phyloP scores from a whole-genome alignment of 2,329 filamentous ascomycete genomes.

The Thermothelomyces thermophilus region DNA sequence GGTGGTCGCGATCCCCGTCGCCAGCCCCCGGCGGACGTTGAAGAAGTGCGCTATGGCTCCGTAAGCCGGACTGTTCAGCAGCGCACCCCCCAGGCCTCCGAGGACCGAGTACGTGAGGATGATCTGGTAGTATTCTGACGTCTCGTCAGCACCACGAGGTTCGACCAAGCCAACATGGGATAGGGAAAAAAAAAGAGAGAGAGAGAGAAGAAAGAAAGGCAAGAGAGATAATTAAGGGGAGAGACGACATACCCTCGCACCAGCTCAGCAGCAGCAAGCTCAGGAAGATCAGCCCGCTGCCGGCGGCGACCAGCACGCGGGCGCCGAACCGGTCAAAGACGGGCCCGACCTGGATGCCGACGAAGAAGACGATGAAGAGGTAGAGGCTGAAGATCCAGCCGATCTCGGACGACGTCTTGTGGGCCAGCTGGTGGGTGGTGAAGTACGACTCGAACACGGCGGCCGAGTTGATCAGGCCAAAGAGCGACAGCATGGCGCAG shows the following conservation, averaged over 20 bases:
- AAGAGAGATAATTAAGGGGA: background rate
- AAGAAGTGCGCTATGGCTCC: conserved; percentile 76
- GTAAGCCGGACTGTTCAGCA: conserved; percentile 72
- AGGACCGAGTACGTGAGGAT: conserved; percentile 69
- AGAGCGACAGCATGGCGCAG: conserved; percentile 60
- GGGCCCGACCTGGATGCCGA: conserved; percentile 74
- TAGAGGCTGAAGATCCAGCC: conserved; percentile 87
- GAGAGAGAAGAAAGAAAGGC: background rate
- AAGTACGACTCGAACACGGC: conserved; percentile 76
- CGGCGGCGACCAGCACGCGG: conserved; percentile 55
- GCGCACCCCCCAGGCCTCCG: conserved; percentile 63
- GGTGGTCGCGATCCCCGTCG: conserved; percentile 74
- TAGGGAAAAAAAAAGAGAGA: background rate
- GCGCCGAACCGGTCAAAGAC: conserved; percentile 74
- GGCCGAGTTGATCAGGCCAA: conserved; percentile 69
- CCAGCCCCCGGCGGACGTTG: conserved; percentile 62
- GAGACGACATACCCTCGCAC: conserved; percentile 44
- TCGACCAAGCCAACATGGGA: background rate
- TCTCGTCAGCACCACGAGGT: background rate
- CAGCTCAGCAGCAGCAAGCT: conserved; percentile 62
- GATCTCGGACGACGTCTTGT: conserved; percentile 59
- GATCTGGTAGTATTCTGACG: conserved; percentile 67
- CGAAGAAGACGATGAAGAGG: conserved; percentile 73
- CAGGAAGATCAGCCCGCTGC: conserved; percentile 54
- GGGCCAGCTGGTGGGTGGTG: conserved; percentile 61